Percentiles rank a stretch among this genome's conserved stretches.
phyloP scores from a whole-genome alignment of 2,329 filamentous ascomycete genomes.

The Aspergillus sp. region DNA sequence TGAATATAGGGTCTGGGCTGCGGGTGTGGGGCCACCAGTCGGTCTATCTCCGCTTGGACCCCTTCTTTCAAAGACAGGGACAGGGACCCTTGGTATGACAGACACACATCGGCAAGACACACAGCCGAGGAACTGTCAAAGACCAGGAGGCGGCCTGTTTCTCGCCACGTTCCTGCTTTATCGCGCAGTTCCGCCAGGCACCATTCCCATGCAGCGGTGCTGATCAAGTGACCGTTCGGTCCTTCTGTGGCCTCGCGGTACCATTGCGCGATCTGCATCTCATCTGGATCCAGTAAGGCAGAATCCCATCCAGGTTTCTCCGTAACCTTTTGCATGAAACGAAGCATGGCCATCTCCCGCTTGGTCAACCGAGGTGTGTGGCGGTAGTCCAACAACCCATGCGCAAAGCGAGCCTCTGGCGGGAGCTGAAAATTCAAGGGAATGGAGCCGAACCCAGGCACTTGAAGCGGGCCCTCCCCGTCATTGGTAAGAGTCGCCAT shows the following conservation, averaged over 20 bases:
- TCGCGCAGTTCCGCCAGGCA: conserved; percentile 12
- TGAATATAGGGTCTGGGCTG: neutral
- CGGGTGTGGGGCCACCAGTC: neutral
- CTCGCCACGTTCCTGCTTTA: conserved; percentile 4
- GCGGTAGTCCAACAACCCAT: conserved; percentile 15
- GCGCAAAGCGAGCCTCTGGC: conserved; percentile 11
- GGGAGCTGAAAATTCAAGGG: conserved; percentile 11
- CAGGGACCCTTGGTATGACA: neutral
- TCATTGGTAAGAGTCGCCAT: neutral
- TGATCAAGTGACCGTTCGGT: conserved; percentile 9
- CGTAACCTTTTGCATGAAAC: conserved; percentile 15
- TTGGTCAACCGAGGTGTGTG: conserved; percentile 13
- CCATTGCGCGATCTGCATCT: conserved; percentile 7
- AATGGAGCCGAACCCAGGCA: conserved; percentile 11
- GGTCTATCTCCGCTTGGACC: neutral
- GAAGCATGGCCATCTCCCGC: conserved; percentile 17
- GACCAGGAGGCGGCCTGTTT: conserved; percentile 5
- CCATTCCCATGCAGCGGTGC: conserved; percentile 9
- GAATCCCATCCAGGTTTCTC: conserved; percentile 9
- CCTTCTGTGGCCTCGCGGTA: conserved; percentile 6
- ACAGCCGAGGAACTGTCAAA: conserved; percentile 12
- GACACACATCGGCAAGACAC: conserved; percentile 5
- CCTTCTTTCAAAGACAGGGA: neutral
- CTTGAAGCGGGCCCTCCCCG: conserved; percentile 6
- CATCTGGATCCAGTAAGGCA: neutral